Evolutionary conservation across 768 basidiomycete species (phyloP).

Genomic region (Mycena maculata): DNA sequence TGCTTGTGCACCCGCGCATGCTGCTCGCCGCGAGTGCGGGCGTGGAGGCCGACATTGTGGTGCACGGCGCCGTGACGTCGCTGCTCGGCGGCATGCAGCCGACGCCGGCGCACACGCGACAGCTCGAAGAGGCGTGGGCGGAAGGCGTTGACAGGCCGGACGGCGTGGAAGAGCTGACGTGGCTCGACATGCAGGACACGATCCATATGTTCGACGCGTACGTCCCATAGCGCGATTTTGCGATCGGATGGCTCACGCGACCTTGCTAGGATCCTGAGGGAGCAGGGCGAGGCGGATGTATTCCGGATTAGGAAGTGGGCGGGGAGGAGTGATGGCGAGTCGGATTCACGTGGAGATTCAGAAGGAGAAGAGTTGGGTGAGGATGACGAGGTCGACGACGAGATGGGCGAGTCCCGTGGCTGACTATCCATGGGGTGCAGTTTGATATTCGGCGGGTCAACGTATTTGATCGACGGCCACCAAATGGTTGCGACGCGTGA

Average conservation of each 20-base stretch:
- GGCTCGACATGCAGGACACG: not conserved
- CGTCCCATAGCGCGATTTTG: not conserved
- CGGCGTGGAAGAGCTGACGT: not conserved
- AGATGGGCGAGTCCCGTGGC: slow-evolving; percentile 1
- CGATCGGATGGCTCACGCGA: not conserved
- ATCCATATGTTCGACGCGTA: slow-evolving; percentile 26
- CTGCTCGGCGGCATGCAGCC: slow-evolving; percentile 19
- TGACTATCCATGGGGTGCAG: not conserved
- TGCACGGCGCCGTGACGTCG: slow-evolving; percentile 66
- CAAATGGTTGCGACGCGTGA: too few species aligned
- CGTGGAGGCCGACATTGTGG: slow-evolving; percentile 73
- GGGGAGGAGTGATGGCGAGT: not conserved
- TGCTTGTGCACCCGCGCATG: slow-evolving; percentile 77
- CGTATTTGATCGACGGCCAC: too few species aligned
- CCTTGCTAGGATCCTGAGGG: slow-evolving; percentile 10
- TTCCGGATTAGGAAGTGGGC: not conserved
- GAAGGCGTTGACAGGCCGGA: slow-evolving; percentile 16
- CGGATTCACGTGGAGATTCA: not conserved
- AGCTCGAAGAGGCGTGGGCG: slow-evolving; percentile 17
- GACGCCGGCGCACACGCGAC: slow-evolving; percentile 12
- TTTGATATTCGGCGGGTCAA: too few species aligned
- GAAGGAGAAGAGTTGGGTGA: not conserved
- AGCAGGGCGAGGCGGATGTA: slow-evolving; percentile 11
- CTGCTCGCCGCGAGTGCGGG: slow-evolving; percentile 77
- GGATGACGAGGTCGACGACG: not conserved